phyloP scores from a whole-genome alignment of 1,139 yeast genomes.

The Kluyveromyces sp. region DNA sequence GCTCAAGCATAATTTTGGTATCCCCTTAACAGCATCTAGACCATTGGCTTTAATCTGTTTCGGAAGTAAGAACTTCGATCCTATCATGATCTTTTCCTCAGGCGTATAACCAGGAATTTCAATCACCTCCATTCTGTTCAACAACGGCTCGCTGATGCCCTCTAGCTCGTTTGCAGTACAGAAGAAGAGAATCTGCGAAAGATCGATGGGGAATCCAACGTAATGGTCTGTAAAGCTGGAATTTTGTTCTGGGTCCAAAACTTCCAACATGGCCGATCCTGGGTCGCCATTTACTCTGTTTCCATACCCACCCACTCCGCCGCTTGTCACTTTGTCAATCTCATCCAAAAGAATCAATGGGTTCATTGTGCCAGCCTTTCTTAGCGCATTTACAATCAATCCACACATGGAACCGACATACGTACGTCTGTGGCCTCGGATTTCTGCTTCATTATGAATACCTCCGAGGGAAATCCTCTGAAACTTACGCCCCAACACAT shows the following conservation, averaged over 20 bases:
- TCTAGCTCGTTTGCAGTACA: slow-evolving; percentile 87
- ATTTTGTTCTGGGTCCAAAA: slow-evolving; percentile 88
- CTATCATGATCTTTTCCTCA: slow-evolving; percentile 71
- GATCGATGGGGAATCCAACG: slow-evolving; percentile 78
- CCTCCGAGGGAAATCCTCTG: slow-evolving; percentile 88
- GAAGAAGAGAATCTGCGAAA: slow-evolving; percentile 75
- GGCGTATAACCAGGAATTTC: slow-evolving; percentile 76
- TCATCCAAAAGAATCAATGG: slow-evolving; percentile 88
- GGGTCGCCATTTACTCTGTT: slow-evolving; percentile 74
- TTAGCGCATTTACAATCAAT: slow-evolving; percentile 64
- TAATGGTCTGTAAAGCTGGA: slow-evolving; percentile 74
- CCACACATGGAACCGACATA: slow-evolving; percentile 96
- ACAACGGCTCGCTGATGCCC: slow-evolving; percentile 67
- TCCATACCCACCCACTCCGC: slow-evolving; percentile 41
- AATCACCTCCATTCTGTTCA: slow-evolving; percentile 83
- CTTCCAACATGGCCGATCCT: slow-evolving; percentile 82
- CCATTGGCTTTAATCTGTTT: slow-evolving; percentile 72
- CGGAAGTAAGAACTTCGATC: slow-evolving; percentile 65
- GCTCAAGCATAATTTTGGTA: slow-evolving; percentile 32
- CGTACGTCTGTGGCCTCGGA: slow-evolving; percentile 87
- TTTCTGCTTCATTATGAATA: slow-evolving; percentile 80
- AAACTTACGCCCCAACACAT: slow-evolving; percentile 69
- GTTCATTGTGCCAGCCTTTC: slow-evolving; percentile 74
- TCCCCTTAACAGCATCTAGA: slow-evolving; percentile 34
- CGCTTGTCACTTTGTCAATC: slow-evolving; percentile 70